Conservation (phyloP, 2,329 filamentous ascomycete species). For the Cercospora sp. region DNA sequence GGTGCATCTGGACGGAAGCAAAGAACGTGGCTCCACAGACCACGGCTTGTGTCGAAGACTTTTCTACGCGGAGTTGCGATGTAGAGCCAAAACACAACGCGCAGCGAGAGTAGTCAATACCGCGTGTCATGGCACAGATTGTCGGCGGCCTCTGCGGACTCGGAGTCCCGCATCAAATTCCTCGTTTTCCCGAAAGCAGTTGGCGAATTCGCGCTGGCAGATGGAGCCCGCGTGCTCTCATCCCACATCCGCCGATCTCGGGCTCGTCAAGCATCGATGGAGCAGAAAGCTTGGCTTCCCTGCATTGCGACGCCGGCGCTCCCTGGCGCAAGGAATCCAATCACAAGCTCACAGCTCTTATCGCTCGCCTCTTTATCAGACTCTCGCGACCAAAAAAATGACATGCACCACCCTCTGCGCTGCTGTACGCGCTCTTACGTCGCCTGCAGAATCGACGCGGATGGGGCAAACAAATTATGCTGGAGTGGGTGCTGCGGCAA, state of each 20-base stretch:
- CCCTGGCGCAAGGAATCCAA: not conserved
- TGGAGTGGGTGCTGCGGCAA: slow-evolving; percentile 4
- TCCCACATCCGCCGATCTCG: slow-evolving; percentile 10
- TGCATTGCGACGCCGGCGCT: slow-evolving; percentile 2
- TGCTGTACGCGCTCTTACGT: slow-evolving; percentile 1
- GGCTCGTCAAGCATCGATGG: not conserved
- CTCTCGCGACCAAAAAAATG: slow-evolving; percentile 6
- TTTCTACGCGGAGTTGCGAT: not conserved
- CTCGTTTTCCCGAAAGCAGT: not conserved
- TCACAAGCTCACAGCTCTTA: slow-evolving; percentile 9
- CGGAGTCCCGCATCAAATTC: not conserved
- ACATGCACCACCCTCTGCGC: not conserved
- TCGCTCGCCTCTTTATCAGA: slow-evolving; percentile 3
- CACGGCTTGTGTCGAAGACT: not conserved
- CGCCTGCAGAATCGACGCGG: not conserved
- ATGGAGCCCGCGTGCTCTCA: not conserved
- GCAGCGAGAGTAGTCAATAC: not conserved
- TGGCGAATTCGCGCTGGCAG: not conserved
- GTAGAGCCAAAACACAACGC: not conserved
- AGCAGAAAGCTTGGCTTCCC: slow-evolving; percentile 5
- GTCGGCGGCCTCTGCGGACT: not conserved
- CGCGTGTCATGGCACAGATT: not conserved
- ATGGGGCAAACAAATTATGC: not conserved
- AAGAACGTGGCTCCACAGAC: not conserved
- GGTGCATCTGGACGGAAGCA: not conserved